Conservation (phyloP, 2,329 filamentous ascomycete genomes). For the Cercospora sojina region DNA sequence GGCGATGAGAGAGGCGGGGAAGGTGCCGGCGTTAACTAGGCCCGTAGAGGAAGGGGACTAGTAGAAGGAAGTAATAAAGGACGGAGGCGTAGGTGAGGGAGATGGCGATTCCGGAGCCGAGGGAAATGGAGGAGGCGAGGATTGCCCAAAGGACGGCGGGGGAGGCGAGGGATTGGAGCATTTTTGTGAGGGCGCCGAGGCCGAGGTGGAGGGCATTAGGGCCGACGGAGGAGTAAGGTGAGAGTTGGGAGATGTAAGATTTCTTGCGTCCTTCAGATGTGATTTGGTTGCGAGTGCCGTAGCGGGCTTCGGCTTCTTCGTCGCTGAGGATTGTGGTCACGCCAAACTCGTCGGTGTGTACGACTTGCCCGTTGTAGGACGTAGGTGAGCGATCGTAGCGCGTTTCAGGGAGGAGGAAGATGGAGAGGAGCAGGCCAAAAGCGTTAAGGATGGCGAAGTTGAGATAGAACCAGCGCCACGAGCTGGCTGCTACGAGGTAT, state of each 20-base stretch:
- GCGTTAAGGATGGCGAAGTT: slow-evolving; percentile 41
- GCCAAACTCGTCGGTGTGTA: slow-evolving; percentile 44
- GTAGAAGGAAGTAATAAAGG: slow-evolving; percentile 36
- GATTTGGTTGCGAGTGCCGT: neutral
- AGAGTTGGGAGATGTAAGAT: slow-evolving; percentile 1
- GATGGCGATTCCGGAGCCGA: slow-evolving; percentile 43
- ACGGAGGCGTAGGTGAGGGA: slow-evolving; percentile 43
- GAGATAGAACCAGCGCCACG: slow-evolving; percentile 48
- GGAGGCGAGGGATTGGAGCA: slow-evolving; percentile 39
- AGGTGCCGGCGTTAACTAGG: slow-evolving; percentile 30
- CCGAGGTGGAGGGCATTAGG: neutral
- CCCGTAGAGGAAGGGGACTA: slow-evolving; percentile 34
- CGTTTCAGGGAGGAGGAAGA: slow-evolving; percentile 46
- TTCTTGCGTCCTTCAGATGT: neutral
- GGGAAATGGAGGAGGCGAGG: slow-evolving; percentile 40
- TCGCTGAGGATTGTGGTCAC: slow-evolving; percentile 40
- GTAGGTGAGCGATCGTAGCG: slow-evolving; percentile 40
- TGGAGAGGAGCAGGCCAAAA: slow-evolving; percentile 40
- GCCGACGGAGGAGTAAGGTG: neutral
- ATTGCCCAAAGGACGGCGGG: slow-evolving; percentile 44
- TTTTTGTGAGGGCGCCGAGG: slow-evolving; percentile 31
- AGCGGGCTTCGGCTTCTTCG: slow-evolving; percentile 29
- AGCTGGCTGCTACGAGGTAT: slow-evolving; percentile 40
- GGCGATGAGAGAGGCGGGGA: slow-evolving; percentile 28
- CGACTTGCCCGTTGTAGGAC: slow-evolving; percentile 38